Evolutionary conservation across 192 early-diverging fungal species (phyloP), one percentile per base, ranked within the genome.

Genomic region (Bifiguratus adelaidae): DNA sequence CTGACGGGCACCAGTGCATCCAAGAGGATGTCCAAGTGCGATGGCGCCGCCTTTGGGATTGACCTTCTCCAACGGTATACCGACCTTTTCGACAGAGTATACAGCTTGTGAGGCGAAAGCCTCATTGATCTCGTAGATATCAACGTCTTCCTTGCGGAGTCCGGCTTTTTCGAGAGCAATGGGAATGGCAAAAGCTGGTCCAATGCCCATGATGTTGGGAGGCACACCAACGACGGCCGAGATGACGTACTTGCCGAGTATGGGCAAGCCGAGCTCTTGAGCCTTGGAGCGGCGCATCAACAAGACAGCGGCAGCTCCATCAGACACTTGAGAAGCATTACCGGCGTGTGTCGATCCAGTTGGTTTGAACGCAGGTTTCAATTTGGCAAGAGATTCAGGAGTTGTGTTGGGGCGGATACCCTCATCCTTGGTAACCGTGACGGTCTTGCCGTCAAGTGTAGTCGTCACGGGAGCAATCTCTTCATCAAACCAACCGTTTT

Each of bases 31-130:
- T 52, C 91, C 87, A 6, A 95, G 52, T 22, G 92, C 87, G 71
- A 94, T 92, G 32, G 91, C 87, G 53, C 95, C 95, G 44, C 95
- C 95, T 38, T 89, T 85, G 30, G 76, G 52, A 65, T 98, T 98
- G 35, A 85, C 74, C 55, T 78, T 89, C 25, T 48, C 64, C 16
- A 74, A 77, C 48, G 92, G 82, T 21, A 94, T 60, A 7, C 86
- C 86, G 18, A 98, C 71, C 47, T 88, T 91, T 74, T 86, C 88
- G 52, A 83, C 83, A 18, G 90, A 88, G 13, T 92, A 80, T 38
- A 96, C 61, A 57, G 85, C 86, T 61, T 95, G 92, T 13, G 83
- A 82, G 33, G 89, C 89, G 68, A 98, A 98, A n/a, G 95, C 95
- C 71, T 98, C 95, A 65, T 98, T 98, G 63, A 98, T 85, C 67